Evolutionary conservation across 768 basidiomycete genomes (phyloP).

Genomic region (Sporobolomyces pararoseus): DNA sequence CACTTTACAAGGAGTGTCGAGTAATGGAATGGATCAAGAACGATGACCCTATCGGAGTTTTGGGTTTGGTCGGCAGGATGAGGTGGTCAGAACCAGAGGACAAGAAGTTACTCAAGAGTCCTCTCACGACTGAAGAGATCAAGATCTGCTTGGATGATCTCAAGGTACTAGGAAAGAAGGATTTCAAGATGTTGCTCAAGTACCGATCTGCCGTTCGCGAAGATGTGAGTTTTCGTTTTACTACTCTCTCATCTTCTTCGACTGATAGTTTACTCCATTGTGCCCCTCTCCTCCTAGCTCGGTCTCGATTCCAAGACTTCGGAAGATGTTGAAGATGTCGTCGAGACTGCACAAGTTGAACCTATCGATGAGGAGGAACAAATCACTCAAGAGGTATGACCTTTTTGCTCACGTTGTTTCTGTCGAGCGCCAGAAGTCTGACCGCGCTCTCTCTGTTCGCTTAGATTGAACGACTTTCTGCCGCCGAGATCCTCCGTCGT

Average conservation of each 20-base stretch:
- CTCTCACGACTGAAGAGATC: constrained; percentile 73
- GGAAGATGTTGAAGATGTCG: constrained; percentile 67
- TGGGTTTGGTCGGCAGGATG: constrained; percentile 75
- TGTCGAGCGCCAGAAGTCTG: too few relatives aligned
- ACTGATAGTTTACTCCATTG: not conserved
- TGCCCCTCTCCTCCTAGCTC: constrained; percentile 54
- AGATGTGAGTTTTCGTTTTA: constrained; percentile 61
- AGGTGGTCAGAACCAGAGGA: constrained; percentile 77
- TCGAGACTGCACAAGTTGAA: constrained; percentile 56
- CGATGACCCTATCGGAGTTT: constrained; percentile 68
- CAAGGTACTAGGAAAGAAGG: constrained; percentile 94
- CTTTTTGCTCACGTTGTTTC: too few relatives aligned
- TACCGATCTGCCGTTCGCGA: constrained; percentile 85
- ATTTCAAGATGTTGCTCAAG: constrained; percentile 87
- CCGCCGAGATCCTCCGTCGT: constrained; percentile 65
- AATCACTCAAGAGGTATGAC: constrained; percentile 77
- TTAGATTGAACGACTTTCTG: constrained; percentile 77
- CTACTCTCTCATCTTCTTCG: not conserved
- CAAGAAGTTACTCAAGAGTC: constrained; percentile 72
- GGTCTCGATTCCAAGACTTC: constrained; percentile 73
- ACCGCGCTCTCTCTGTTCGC: not conserved
- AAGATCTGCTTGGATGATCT: constrained; percentile 81
- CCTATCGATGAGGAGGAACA: constrained; percentile 76
- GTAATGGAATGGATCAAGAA: constrained; percentile 68
- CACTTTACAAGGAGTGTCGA: constrained; percentile 68